Conservation (phyloP, 371 early-diverging fungal genomes). For the Syncephalastrum contaminatum region DNA sequence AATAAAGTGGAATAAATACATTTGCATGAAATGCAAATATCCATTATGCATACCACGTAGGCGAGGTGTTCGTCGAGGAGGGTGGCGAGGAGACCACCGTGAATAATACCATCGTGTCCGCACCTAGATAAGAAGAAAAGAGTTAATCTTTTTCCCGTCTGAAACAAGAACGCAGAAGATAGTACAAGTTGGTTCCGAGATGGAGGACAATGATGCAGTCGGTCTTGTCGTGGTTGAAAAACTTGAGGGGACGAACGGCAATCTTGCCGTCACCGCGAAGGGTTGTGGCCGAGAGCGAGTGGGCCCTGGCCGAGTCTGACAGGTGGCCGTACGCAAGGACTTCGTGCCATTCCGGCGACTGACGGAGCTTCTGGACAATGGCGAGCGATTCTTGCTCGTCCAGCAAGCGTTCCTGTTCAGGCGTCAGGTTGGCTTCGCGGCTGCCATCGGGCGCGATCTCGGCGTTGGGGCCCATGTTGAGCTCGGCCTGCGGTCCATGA, state of each 20-base stretch:
- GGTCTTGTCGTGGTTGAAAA: slow-evolving; percentile 42
- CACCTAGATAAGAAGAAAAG: slow-evolving; percentile 31
- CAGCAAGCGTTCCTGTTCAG: slow-evolving; percentile 11
- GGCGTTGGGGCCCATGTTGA: slow-evolving; percentile 4
- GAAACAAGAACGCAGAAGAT: neutral
- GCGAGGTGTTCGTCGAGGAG: slow-evolving; percentile 67
- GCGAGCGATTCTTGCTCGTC: slow-evolving; percentile 26
- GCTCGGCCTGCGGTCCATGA: slow-evolving; percentile 1
- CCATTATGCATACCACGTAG: slow-evolving; percentile 49
- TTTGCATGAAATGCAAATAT: neutral
- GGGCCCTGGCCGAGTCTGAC: slow-evolving; percentile 31
- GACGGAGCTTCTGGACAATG: slow-evolving; percentile 25
- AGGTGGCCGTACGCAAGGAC: slow-evolving; percentile 42
- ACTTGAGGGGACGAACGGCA: slow-evolving; percentile 38
- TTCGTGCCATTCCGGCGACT: slow-evolving; percentile 35
- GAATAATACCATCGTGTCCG: slow-evolving; percentile 76
- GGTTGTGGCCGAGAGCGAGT: slow-evolving; percentile 55
- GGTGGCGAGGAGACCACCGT: slow-evolving; percentile 76
- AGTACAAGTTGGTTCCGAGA: slow-evolving; percentile 39
- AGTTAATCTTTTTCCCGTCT: neutral
- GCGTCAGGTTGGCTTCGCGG: neutral
- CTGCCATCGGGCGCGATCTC: neutral
- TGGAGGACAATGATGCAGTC: slow-evolving; percentile 38
- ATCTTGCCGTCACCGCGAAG: slow-evolving; percentile 50
- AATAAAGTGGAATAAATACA: neutral